A percentile compares a stretch with the other conserved stretches of the same genome.
These are phyloP conservation scores for Scheffersomyces quercinus DNA, from an alignment of 1,139 yeast genomes.

Conservation along the genomic window DNA sequence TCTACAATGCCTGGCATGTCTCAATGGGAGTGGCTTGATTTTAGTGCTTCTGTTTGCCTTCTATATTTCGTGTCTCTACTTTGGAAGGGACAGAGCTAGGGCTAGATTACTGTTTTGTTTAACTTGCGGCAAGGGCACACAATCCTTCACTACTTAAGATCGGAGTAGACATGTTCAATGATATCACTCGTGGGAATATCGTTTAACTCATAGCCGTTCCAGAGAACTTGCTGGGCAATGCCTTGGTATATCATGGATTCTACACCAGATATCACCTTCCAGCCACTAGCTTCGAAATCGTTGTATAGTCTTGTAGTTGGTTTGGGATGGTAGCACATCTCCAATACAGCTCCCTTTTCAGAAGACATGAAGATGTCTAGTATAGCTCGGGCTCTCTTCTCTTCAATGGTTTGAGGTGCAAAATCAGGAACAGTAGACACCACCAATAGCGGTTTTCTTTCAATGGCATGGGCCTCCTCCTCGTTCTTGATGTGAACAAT, in stretches of 20 bases:
- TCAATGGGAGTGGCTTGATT: too few relatives aligned
- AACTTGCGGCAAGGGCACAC: too few relatives aligned
- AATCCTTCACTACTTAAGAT: too few relatives aligned
- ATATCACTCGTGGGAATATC: constrained; percentile 17
- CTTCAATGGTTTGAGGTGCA: constrained; percentile 20
- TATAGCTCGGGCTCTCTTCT: constrained; percentile 22
- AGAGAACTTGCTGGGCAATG: constrained; percentile 26
- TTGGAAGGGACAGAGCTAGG: too few relatives aligned
- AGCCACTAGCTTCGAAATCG: constrained; percentile 20
- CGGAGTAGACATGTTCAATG: constrained; percentile 3
- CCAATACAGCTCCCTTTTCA: constrained; percentile 26
- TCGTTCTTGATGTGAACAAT: constrained; percentile 22
- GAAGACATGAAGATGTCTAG: constrained; percentile 23
- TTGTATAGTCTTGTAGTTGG: constrained; percentile 20
- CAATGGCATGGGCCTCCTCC: constrained; percentile 17
- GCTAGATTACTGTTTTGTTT: too few relatives aligned
- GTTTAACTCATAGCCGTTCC: constrained; percentile 24
- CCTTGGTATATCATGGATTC: constrained; percentile 33
- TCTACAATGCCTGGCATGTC: too few relatives aligned
- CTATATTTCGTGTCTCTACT: too few relatives aligned
- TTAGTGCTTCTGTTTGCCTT: too few relatives aligned
- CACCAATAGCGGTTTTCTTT: constrained; percentile 16
- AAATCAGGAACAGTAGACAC: constrained; percentile 31
- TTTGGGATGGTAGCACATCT: constrained; percentile 34
- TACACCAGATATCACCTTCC: constrained; percentile 28